Evolutionary conservation across 192 early-diverging fungal species (phyloP), one percentile per base, ranked within the genome.

Genomic region (Gaertneriomyces semiglobifer): DNA sequence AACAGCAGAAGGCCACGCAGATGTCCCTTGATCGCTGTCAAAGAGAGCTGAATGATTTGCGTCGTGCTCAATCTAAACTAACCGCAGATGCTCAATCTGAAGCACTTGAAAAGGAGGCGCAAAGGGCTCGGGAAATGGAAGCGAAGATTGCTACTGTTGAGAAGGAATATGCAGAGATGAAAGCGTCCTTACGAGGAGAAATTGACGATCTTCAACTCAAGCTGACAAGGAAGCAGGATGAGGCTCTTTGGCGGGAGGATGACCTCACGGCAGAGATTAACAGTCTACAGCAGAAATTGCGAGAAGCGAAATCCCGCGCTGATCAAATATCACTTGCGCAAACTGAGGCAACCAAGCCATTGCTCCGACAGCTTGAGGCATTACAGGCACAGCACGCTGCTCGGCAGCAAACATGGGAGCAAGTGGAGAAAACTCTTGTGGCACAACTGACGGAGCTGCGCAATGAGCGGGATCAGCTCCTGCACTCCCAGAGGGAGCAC

Each of bases 161-260:
- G 14, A 39, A 57, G 39, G 48, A 50, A n/a, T 18, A n/a, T 50
- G 48, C 48, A 12, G 18, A n/a, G 11, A 50, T 72, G 14, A 55
- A 72, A 39, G 60, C 40, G 44, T 60, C 73, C n/a, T 58, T 75
- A 19, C 58, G 65, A 43, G 68, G 71, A 44, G 76, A 81, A 42
- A 16, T 71, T 40, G 60, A 62, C 20, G 74, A 77, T 16, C 58
- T 81, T 25, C 70, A 72, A 12, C 25, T 46, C 3, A 47, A 65
- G 5, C 50, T 81, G 10, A 19, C 74, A 25, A 63, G 69, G 14
- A 38, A 54, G 1, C 77, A 81, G 56, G 77, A 81, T 25, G 80
- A 81, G 50, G 50, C 76, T 5, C 75, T 71, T 19, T 77, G 75
- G 79, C 72, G 69, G 62, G 79, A 81, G 65, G 79, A 81, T 10